phyloP scores from a whole-genome alignment of 306 rosid species.

The Trichosanthes cucumerina region DNA sequence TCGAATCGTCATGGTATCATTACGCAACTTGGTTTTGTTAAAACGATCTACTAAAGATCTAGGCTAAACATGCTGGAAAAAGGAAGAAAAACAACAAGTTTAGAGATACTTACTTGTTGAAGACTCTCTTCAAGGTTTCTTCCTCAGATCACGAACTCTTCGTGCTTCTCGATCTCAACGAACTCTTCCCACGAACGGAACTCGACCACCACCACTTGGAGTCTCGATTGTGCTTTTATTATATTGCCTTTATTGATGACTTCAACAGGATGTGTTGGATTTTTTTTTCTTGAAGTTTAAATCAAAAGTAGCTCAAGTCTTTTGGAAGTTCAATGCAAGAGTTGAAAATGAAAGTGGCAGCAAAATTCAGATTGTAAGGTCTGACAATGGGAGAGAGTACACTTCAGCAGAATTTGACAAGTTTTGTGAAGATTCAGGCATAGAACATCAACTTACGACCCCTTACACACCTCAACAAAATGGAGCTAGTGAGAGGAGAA shows the following conservation, averaged over 20 bases:
- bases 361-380: background rate
- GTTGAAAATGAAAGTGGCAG: background rate
- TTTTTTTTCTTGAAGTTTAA: background rate
- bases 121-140: too few species aligned
- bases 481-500: background rate
- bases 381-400: background rate
- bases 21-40: too few species aligned
- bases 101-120: too few species aligned
- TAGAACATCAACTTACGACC: background rate
- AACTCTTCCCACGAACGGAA: too few species aligned
- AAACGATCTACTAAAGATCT: too few species aligned
- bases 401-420: background rate
- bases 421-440: background rate
- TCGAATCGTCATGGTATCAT: too few species aligned
- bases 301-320: background rate
- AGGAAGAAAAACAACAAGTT: too few species aligned
- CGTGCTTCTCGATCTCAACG: too few species aligned
- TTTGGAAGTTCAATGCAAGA: background rate
- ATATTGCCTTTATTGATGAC: background rate
- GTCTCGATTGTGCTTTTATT: too few species aligned
- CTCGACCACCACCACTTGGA: too few species aligned
- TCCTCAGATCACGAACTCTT: too few species aligned
- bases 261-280: background rate
- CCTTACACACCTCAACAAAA: constrained; percentile 12
- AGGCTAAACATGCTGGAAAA: too few species aligned